These are phyloP conservation scores for Solanum dulcamara DNA, from an alignment of 257 asterid genomes.

Conservation along the genomic window DNA sequence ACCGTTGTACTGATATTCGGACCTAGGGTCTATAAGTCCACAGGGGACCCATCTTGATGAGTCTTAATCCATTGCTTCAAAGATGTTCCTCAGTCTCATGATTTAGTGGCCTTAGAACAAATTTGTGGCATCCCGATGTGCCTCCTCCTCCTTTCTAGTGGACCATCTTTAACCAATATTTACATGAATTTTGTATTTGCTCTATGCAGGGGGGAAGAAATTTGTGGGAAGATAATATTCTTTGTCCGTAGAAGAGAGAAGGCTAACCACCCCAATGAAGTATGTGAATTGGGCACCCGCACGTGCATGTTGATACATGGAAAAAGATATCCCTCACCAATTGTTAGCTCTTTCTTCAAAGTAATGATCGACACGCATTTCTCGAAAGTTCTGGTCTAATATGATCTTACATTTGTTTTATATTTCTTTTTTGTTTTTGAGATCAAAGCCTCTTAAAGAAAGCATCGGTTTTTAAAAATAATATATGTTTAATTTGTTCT, in stretches of 20 bases:
- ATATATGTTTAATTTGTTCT: background rate
- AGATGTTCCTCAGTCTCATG: too few relatives aligned
- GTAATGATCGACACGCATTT: constrained; percentile 6
- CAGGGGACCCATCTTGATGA: too few relatives aligned
- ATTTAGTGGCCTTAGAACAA: background rate
- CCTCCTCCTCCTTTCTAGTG: background rate
- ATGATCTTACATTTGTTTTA: background rate
- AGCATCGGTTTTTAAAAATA: background rate
- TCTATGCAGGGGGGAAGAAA: background rate
- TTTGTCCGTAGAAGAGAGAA: background rate
- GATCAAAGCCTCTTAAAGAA: background rate
- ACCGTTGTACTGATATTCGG: background rate
- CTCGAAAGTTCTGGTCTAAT: constrained; percentile 8
- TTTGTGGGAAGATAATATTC: background rate
- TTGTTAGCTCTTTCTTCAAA: constrained; percentile 18
- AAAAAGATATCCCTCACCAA: background rate
- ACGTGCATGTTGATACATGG: constrained; percentile 10
- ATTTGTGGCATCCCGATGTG: background rate
- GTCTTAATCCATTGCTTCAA: too few relatives aligned
- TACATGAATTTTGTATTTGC: background rate
- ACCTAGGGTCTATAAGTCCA: background rate
- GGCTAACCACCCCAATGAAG: background rate
- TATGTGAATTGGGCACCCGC: constrained; percentile 3
- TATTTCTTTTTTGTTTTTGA: background rate
- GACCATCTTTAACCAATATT: background rate